A percentile compares a stretch with the other conserved stretches of the same genome.
phyloP scores from a whole-genome alignment of 495 filamentous ascomycete species.

The Clohesyomyces aquaticus region DNA sequence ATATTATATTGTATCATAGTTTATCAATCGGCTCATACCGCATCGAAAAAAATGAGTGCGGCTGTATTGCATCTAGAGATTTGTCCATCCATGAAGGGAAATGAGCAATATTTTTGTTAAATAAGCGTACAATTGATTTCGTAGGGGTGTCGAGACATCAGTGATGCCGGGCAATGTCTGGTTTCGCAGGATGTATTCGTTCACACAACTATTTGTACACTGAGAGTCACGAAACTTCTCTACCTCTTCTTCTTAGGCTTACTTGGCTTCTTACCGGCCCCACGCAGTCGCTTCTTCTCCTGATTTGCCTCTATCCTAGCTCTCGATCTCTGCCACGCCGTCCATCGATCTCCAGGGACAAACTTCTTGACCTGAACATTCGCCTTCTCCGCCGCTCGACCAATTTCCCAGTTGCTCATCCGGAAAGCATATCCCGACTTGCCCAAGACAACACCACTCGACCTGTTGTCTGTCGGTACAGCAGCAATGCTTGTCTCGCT shows the following conservation, averaged over 20 bases:
- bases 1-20: not conserved
- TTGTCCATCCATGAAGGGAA: too few species aligned
- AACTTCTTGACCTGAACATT: constrained; percentile 57
- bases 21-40: too few species aligned
- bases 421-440: constrained; percentile 52
- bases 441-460: constrained; percentile 14
- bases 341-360: constrained; percentile 61
- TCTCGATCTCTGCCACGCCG: constrained; percentile 62
- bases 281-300: constrained; percentile 63
- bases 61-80: too few species aligned
- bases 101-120: too few species aligned
- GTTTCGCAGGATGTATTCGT: too few species aligned
- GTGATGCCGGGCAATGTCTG: too few species aligned
- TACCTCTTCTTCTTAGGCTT: constrained; percentile 29
- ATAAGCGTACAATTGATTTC: too few species aligned
- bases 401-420: constrained; percentile 85
- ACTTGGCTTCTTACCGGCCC: constrained; percentile 48
- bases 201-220: not conserved
- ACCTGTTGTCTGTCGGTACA: not conserved
- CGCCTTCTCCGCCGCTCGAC: constrained; percentile 64
- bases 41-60: too few species aligned
- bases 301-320: constrained; percentile 57
- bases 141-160: too few species aligned
- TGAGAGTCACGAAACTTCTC: not conserved
- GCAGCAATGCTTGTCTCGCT: constrained; percentile 1